Percentiles rank a stretch among this genome's conserved stretches.
Conservation (phyloP, 129 eudicot species). For the Arctium minus region DNA sequence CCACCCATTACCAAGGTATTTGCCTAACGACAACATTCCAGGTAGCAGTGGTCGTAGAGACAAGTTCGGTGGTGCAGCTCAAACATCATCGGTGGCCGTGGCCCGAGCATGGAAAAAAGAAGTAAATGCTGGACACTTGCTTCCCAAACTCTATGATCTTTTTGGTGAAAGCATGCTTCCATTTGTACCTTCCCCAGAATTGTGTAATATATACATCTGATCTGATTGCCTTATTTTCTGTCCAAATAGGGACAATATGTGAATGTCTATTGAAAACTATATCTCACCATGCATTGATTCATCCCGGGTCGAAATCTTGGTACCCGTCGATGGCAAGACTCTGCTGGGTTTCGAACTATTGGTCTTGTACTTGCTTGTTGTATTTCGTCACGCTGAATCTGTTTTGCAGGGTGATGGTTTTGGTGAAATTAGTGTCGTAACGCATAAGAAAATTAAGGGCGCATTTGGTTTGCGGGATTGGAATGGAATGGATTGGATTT, state of each 20-base stretch:
- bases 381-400: too few species aligned
- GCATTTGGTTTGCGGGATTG: too few species aligned
- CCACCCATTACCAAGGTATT: constrained; percentile 31
- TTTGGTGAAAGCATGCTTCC: constrained; percentile 83
- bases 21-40: constrained; percentile 38
- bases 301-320: background rate
- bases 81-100: constrained; percentile 29
- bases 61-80: constrained; percentile 32
- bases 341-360: too few species aligned
- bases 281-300: background rate
- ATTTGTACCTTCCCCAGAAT: constrained; percentile 72
- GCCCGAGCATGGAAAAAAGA: constrained; percentile 75
- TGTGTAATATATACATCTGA: constrained; percentile 33
- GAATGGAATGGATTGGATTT: too few species aligned
- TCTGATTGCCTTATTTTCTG: background rate
- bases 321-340: background rate
- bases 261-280: background rate
- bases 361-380: too few species aligned
- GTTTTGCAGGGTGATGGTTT: too few species aligned
- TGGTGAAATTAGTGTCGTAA: too few species aligned
- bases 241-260: background rate
- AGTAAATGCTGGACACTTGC: constrained; percentile 47
- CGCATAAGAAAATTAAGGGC: too few species aligned
- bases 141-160: constrained; percentile 49
- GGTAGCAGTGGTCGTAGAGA: constrained; percentile 54